Percentiles rank a stretch among this genome's conserved stretches.
phyloP scores from a whole-genome alignment of 78 protist species.

The Acrasis kona region DNA sequence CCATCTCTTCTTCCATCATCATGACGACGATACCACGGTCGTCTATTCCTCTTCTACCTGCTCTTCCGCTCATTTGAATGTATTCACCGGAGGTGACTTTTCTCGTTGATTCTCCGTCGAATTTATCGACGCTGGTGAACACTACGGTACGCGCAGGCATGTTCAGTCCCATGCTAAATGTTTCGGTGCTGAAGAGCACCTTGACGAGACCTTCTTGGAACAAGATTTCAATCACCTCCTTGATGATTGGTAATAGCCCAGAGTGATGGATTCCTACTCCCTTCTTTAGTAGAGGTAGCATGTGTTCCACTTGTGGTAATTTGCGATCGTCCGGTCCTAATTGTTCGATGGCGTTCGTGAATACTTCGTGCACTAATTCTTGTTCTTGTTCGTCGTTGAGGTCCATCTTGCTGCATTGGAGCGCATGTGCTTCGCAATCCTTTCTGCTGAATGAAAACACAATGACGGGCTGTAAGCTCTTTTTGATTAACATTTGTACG shows the following conservation, averaged over 20 bases:
- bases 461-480: conserved; percentile 35
- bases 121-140: conserved; percentile 55
- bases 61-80: conserved; percentile 81
- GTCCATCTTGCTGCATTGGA: neutral
- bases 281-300: conserved; percentile 58
- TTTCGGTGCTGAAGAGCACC: conserved; percentile 63
- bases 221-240: conserved; percentile 61
- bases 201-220: conserved; percentile 51
- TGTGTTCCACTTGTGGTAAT: conserved; percentile 42
- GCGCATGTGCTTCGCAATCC: conserved; percentile 44
- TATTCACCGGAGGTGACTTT: conserved; percentile 57
- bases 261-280: conserved; percentile 76
- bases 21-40: conserved; percentile 73
- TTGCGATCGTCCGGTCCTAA: conserved; percentile 43
- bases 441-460: conserved; percentile 45
- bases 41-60: conserved; percentile 83
- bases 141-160: conserved; percentile 83
- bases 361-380: conserved; percentile 16
- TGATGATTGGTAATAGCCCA: conserved; percentile 71
- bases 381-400: conserved; percentile 31
- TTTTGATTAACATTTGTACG: conserved; percentile 15
- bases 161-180: conserved; percentile 78
- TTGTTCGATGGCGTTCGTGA: conserved; percentile 48
- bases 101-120: conserved; percentile 52
- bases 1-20: conserved; percentile 83